A percentile compares a stretch with the other conserved stretches of the same genome.
phyloP scores from a whole-genome alignment of 176 grass and related monocot genomes.

The Phyllostachys edulis region DNA sequence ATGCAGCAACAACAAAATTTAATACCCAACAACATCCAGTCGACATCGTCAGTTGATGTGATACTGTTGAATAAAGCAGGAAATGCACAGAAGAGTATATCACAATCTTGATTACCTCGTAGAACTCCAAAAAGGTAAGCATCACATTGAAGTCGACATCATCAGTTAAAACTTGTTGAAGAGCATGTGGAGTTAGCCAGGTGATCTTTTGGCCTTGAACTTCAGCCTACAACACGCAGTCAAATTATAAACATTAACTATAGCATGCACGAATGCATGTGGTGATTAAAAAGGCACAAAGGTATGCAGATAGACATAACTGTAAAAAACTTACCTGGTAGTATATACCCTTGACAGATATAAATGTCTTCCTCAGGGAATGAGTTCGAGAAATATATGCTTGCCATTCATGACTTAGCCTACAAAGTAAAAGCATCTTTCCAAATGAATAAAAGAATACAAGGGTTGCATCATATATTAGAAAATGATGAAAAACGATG shows the following conservation, averaged over 20 bases:
- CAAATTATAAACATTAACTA: conserved; percentile 14
- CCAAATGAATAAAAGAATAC: conserved; percentile 7
- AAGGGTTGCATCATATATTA: neutral
- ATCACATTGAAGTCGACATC: conserved; percentile 99
- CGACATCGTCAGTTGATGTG: neutral
- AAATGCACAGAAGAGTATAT: conserved; percentile 28
- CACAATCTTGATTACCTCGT: conserved; percentile 57
- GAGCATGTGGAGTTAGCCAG: conserved; percentile 94
- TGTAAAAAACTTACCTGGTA: conserved; percentile 59
- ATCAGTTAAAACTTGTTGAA: conserved; percentile 89
- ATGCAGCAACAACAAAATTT: neutral
- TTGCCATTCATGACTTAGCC: conserved; percentile 99
- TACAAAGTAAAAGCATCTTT: conserved; percentile 44
- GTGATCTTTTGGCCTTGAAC: conserved; percentile 97
- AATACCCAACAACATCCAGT: neutral
- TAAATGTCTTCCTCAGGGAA: conserved; percentile 84
- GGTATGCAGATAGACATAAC: neutral
- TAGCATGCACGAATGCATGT: neutral
- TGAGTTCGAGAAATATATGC: conserved; percentile 88
- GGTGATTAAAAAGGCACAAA: neutral
- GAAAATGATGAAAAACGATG: neutral
- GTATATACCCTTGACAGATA: conserved; percentile 99
- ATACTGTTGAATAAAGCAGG: neutral
- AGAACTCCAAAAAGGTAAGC: conserved; percentile 96
- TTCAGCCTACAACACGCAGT: conserved; percentile 67